Evolutionary conservation across 805 yeast species (phyloP), one percentile per base, ranked within the genome.

Genomic region (Ogataea allantospora): DNA sequence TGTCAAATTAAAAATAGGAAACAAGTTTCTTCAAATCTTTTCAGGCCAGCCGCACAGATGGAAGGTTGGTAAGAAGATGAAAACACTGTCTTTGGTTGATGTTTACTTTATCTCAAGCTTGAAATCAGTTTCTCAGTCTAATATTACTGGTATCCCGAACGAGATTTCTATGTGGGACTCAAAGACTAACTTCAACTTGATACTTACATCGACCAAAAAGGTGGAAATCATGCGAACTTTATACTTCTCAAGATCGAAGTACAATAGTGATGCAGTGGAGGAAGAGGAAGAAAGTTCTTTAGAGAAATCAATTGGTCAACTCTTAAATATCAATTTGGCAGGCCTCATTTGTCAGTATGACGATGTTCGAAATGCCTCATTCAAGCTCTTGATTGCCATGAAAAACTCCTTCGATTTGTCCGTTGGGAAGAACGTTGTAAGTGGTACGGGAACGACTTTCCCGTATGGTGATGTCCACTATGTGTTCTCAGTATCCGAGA

Each of bases 151-250:
- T 2, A 71, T 69, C 21, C 53, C 73, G 3, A 69, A 71, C 34
- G 82, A 77, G 46, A 66, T 78, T 36, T 68, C 77, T 0, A 60
- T 79, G 38, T 31, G 42, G 13, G 62, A 61, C 14, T 51, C 70
- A 27, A 51, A 46, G 16, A 57, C 63, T 35, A 66, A 65, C 4
- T 50, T 43, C 12, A 58, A 54, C 13, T 42, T 76, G 20, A 63
- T 72, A n/a, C 53, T 77, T 30, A 53, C 72, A 7, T 71, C 79
- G 19, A 56, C 70, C 1, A 77, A 75, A 49, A 71, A 68, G 46
- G 54, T 73, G 37, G 91, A 83, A 49, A 80, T 84, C n/a, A 71
- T 84, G 61, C 67, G 88, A 47, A 74, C 83, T 44, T 57, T 84
- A 27, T 80, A 82, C 48, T 82, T 80, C 50, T 75, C 88, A 0